Conservation (phyloP, 495 filamentous ascomycete species). For the Penicillium waksmanii region DNA sequence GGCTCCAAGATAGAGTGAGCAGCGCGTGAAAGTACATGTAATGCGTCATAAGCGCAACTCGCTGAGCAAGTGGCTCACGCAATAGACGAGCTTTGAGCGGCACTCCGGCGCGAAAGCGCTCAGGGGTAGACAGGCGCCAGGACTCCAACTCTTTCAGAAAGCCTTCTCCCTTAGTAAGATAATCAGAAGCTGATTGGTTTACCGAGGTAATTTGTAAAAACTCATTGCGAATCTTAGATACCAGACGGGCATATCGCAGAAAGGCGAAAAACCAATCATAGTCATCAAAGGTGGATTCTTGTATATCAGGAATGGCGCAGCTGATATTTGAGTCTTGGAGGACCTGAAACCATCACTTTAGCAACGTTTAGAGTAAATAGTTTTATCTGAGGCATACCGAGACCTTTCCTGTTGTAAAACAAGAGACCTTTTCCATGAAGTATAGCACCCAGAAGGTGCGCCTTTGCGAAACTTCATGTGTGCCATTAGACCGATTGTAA, state of each 20-base stretch:
- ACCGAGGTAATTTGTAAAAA: slow-evolving; percentile 21
- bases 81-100: slow-evolving; percentile 15
- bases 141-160: slow-evolving; percentile 19
- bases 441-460: slow-evolving; percentile 28
- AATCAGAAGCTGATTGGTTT: slow-evolving; percentile 7
- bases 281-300: slow-evolving; percentile 18
- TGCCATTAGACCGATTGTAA: slow-evolving; percentile 11
- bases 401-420: slow-evolving; percentile 21
- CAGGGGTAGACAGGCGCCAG: slow-evolving; percentile 20
- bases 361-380: background rate
- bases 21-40: slow-evolving; percentile 24
- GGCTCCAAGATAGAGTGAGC: slow-evolving; percentile 23
- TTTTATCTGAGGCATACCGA: slow-evolving; percentile 8
- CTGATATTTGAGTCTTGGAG: slow-evolving; percentile 22
- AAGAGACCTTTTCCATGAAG: slow-evolving; percentile 25
- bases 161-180: slow-evolving; percentile 6
- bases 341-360: slow-evolving; percentile 1
- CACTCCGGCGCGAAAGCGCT: slow-evolving; percentile 20
- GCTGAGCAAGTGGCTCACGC: slow-evolving; percentile 10
- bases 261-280: slow-evolving; percentile 28
- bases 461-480: slow-evolving; percentile 5
- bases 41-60: slow-evolving; percentile 18
- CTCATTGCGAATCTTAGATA: slow-evolving; percentile 17
- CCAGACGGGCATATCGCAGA: slow-evolving; percentile 20
- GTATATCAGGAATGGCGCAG: slow-evolving; percentile 20